Base-by-base conservation (phyloP, 2,329 filamentous ascomycete species). In the Amauroascus verrucosus region DNA sequence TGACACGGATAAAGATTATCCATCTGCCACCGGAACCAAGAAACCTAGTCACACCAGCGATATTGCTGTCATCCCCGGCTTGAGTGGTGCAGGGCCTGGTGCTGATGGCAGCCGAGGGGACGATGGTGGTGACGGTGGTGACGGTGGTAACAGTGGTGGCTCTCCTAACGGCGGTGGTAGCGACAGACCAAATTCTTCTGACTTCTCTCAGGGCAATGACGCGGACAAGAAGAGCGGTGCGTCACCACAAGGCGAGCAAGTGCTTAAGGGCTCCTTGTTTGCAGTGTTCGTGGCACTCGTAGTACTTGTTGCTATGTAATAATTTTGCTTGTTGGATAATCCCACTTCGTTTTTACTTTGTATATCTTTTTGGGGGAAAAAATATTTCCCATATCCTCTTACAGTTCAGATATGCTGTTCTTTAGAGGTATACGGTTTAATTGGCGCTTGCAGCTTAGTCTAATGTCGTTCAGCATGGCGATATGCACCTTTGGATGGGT, bases 1-100 rank as follows among this genome's bases (percentile, higher is more conserved):
- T 40, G 78, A 97, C 65, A 87, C 84, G 79, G 64, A 76, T 14
- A 72, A 73, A 20, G 73, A 75, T 40, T 67, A 71, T 48, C 67
- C 74, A 32, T 64, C 70, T 24, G 44, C 61, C 1, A 57, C 56
- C 20, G 60, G 58, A 13, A 54, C 57, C 44, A 52, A 60, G 9
- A 45, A 63, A 11, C 63, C 67, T 16, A 58, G 61, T 6, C 65
- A 70, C 3, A 63, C 61, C 11, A 62, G 51, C 38, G 59, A 64
- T 11, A 60, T 62, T 32, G 58, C 59, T 51, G 58, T 71, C 22
- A 56, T 60, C 50, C 70, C 70, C 32, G 63, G 64, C 47, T 59
- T 62, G 56, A 56, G 59, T 50, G 65, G 65, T 41, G 67, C 64
- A 35, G 67, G 67, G 47, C 61, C 65, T 41, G 67, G 63, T 28